Evolutionary conservation across 768 basidiomycete genomes (phyloP).

Genomic region (Leccinum boreale): DNA sequence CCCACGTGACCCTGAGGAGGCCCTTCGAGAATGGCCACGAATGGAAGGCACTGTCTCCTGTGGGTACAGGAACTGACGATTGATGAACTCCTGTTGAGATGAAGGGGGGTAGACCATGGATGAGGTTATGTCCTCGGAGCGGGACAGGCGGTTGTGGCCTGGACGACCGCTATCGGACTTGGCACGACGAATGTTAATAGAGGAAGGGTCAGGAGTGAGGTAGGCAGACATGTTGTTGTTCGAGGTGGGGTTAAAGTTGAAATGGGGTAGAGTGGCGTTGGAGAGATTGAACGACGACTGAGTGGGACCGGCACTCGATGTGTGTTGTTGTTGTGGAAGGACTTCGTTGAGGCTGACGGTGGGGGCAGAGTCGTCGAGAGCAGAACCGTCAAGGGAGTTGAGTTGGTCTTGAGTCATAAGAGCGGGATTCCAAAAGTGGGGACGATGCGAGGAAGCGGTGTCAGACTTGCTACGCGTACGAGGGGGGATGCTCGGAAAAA

Average conservation of each 20-base stretch:
- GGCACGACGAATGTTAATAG: slow-evolving; percentile 43
- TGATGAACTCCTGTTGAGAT: slow-evolving; percentile 43
- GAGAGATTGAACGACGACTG: slow-evolving; percentile 29
- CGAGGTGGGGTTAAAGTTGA: slow-evolving; percentile 32
- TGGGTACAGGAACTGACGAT: slow-evolving; percentile 43
- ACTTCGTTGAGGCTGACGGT: slow-evolving; percentile 31
- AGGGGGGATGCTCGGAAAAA: slow-evolving; percentile 36
- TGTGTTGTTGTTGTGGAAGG: slow-evolving; percentile 26
- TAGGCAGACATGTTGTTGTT: slow-evolving; percentile 40
- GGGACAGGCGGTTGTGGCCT: slow-evolving; percentile 49
- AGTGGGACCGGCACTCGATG: slow-evolving; percentile 21
- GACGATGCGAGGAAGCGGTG: slow-evolving; percentile 46
- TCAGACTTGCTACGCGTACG: slow-evolving; percentile 62
- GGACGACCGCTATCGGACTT: slow-evolving; percentile 45
- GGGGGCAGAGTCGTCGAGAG: slow-evolving; percentile 36
- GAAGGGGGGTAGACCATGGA: slow-evolving; percentile 31
- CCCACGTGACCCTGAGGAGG: slow-evolving; percentile 38
- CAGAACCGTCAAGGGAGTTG: slow-evolving; percentile 33
- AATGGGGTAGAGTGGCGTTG: slow-evolving; percentile 27
- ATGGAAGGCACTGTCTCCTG: slow-evolving; percentile 35
- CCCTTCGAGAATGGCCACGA: slow-evolving; percentile 41
- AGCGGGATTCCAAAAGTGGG: slow-evolving; percentile 48
- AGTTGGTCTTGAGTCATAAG: slow-evolving; percentile 38
- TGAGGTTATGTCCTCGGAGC: slow-evolving; percentile 58
- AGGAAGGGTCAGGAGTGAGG: slow-evolving; percentile 33